These are phyloP conservation scores for Fusarium sp. DNA, from an alignment of 2,329 filamentous ascomycete genomes.

Conservation along the genomic window DNA sequence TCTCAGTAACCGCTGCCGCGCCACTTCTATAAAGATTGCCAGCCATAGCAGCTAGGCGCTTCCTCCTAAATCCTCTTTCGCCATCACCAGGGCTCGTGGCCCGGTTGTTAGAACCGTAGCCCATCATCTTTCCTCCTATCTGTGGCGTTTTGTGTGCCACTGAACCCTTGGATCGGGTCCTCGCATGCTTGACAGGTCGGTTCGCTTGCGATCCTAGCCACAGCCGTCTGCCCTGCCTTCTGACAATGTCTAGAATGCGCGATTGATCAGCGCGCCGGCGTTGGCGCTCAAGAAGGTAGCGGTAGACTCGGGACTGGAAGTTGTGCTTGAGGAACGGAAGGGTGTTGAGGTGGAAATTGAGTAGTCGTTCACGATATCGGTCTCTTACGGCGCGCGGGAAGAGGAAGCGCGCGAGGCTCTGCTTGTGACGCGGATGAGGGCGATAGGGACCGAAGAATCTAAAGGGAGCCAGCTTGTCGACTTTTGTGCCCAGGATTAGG, in stretches of 20 bases:
- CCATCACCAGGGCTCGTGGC: slow-evolving; percentile 51
- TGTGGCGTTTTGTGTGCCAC: slow-evolving; percentile 51
- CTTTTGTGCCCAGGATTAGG: slow-evolving; percentile 10
- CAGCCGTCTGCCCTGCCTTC: slow-evolving; percentile 61
- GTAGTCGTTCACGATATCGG: slow-evolving; percentile 75
- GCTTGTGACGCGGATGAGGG: slow-evolving; percentile 59
- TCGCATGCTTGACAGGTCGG: slow-evolving; percentile 52
- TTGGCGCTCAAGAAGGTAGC: slow-evolving; percentile 78
- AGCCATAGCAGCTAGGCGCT: slow-evolving; percentile 79
- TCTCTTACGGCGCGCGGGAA: slow-evolving; percentile 75
- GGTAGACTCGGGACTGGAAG: slow-evolving; percentile 83
- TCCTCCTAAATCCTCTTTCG: slow-evolving; percentile 80
- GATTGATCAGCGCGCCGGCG: slow-evolving; percentile 65
- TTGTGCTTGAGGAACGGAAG: slow-evolving; percentile 79
- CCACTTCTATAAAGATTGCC: slow-evolving; percentile 70
- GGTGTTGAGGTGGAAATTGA: slow-evolving; percentile 81
- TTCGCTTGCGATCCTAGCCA: slow-evolving; percentile 58
- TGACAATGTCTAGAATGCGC: slow-evolving; percentile 61
- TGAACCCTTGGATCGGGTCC: slow-evolving; percentile 51
- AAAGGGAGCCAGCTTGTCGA: slow-evolving; percentile 62
- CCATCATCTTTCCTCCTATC: slow-evolving; percentile 42
- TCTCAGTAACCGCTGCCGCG: slow-evolving; percentile 70
- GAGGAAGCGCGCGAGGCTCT: slow-evolving; percentile 74
- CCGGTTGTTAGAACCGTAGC: slow-evolving; percentile 51
- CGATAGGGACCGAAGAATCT: slow-evolving; percentile 57